A percentile compares a stretch with the other conserved stretches of the same genome.
These are phyloP conservation scores for Allomyces arbusculus DNA, from an alignment of 192 early-diverging fungal genomes.

Conservation along the genomic window DNA sequence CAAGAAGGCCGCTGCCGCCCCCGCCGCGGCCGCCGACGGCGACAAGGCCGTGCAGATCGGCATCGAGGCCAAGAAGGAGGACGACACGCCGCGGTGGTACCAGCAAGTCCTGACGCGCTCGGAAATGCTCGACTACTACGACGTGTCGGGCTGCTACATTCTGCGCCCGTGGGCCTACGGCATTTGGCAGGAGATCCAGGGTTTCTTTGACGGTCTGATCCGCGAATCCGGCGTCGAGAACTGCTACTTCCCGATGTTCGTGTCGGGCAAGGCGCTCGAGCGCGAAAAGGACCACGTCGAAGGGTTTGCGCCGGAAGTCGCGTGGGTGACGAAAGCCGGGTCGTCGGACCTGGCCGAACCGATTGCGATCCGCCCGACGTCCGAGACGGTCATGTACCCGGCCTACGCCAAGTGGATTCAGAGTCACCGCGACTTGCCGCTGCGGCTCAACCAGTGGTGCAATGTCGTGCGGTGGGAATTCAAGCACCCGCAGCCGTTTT, in stretches of 20 bases:
- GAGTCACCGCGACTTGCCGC: constrained; percentile 86
- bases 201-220: constrained; percentile 79
- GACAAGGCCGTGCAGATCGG: constrained; percentile 57
- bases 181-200: constrained; percentile 92
- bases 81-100: constrained; percentile 86
- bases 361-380: constrained; percentile 96
- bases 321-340: constrained; percentile 97
- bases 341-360: constrained; percentile 78
- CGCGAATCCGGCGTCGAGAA: constrained; percentile 85
- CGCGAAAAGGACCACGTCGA: constrained; percentile 98
- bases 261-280: constrained; percentile 65
- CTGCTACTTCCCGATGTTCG: constrained; percentile 99
- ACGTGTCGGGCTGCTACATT: constrained; percentile 96
- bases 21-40: constrained; percentile 14
- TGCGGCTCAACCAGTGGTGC: constrained; percentile 98
- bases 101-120: constrained; percentile 67
- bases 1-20: constrained; percentile 4
- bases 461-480: constrained; percentile 99
- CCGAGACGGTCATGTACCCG: constrained; percentile 99
- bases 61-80: constrained; percentile 67
- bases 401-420: constrained; percentile 97
- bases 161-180: constrained; percentile 86
- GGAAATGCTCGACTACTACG: constrained; percentile 98
- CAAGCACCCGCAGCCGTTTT: constrained; percentile 97
- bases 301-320: constrained; percentile 98